phyloP scores from a whole-genome alignment of 805 yeast genomes.

The Saccharomycopsis microspora region DNA sequence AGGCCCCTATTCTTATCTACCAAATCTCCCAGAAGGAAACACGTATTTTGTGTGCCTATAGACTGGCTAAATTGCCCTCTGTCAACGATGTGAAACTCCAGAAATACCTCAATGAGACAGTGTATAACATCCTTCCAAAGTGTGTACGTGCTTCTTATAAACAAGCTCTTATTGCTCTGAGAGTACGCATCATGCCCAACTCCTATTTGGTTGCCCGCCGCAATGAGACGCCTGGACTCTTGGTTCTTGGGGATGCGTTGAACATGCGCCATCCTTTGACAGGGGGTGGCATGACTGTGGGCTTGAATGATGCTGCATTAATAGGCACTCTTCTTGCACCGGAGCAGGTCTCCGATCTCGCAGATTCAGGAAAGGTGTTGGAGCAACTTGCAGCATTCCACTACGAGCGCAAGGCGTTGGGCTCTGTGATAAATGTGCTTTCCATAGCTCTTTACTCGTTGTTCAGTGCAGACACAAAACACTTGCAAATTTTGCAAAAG shows the following conservation, averaged over 20 bases:
- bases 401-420: constrained; percentile 63
- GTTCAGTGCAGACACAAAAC: constrained; percentile 73
- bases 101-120: constrained; percentile 46
- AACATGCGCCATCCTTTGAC: constrained; percentile 98
- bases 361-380: constrained; percentile 44
- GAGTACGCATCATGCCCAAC: constrained; percentile 85
- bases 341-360: constrained; percentile 38
- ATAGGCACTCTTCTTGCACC: constrained; percentile 54
- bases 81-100: constrained; percentile 42
- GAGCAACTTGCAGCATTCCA: constrained; percentile 59
- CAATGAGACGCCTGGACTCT: constrained; percentile 62
- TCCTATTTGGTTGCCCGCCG: constrained; percentile 74
- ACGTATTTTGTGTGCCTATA: constrained; percentile 80
- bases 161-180: constrained; percentile 43
- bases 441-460: constrained; percentile 83
- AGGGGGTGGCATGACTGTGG: constrained; percentile 99
- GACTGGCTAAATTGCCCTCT: constrained; percentile 64
- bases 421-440: constrained; percentile 78
- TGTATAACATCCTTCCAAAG: constrained; percentile 60
- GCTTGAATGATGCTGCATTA: constrained; percentile 71
- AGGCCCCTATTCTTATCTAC: constrained; percentile 78
- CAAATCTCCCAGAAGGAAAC: constrained; percentile 79
- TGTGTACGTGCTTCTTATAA: constrained; percentile 54
- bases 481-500: constrained; percentile 58
- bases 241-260: constrained; percentile 84